A percentile compares a stretch with the other conserved stretches of the same genome.
These are phyloP conservation scores for Obba rivulosa DNA, from an alignment of 768 basidiomycete species.

Conservation along the genomic window DNA sequence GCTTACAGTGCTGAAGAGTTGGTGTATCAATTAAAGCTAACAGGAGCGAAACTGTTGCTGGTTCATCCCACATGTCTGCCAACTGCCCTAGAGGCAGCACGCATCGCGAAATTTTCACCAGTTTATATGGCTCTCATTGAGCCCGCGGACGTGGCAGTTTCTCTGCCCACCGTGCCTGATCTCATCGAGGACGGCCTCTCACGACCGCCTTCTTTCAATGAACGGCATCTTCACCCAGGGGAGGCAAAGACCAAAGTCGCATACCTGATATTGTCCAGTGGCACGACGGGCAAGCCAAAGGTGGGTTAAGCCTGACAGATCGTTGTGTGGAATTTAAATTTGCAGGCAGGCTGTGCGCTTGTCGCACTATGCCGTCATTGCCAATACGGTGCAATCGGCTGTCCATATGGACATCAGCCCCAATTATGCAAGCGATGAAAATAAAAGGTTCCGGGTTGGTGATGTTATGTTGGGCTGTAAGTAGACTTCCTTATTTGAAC, in stretches of 20 bases:
- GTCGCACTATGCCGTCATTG: conserved; percentile 27
- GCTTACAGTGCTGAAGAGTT: conserved; percentile 26
- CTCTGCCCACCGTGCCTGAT: conserved; percentile 33
- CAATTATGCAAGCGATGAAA: background rate
- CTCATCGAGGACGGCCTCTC: conserved; percentile 46
- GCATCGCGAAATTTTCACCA: conserved; percentile 15
- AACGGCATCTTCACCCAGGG: conserved; percentile 43
- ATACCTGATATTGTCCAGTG: conserved; percentile 65
- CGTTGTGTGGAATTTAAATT: background rate
- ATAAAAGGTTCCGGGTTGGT: conserved; percentile 33
- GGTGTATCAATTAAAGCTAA: conserved; percentile 22
- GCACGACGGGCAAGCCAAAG: conserved; percentile 72
- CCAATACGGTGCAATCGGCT: conserved; percentile 22
- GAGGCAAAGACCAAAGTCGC: conserved; percentile 67
- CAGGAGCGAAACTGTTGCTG: conserved; percentile 21
- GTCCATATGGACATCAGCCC: conserved; percentile 17
- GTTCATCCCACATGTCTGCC: conserved; percentile 18
- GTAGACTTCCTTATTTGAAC: conserved; percentile 28
- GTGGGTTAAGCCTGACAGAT: background rate
- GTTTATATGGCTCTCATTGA: conserved; percentile 20
- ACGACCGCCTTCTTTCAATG: conserved; percentile 34
- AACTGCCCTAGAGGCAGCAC: conserved; percentile 18
- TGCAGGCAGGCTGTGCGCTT: conserved; percentile 34
- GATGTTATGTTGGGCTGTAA: conserved; percentile 55
- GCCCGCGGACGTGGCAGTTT: background rate